Conservation (phyloP, 1,139 yeast species). For the Candida sp. region DNA sequence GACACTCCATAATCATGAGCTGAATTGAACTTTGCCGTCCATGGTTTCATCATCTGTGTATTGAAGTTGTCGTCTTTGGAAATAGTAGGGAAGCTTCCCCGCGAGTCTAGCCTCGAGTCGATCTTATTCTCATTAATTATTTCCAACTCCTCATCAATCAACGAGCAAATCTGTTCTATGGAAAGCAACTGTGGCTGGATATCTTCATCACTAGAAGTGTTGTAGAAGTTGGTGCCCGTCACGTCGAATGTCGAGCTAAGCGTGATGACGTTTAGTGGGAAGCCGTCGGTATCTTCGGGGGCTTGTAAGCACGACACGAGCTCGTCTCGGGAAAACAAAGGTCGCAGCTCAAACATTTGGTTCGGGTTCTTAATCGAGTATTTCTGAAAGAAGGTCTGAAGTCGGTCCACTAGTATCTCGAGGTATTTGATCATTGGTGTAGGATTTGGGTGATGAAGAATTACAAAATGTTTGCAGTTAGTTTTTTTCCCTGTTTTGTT, state of each 20-base stretch:
- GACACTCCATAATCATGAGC: neutral
- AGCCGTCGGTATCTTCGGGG: neutral
- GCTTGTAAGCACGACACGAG: conserved; percentile 8
- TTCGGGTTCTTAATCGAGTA: neutral
- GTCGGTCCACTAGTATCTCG: neutral
- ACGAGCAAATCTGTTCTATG: conserved; percentile 12
- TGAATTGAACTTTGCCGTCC: neutral
- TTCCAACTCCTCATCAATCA: conserved; percentile 14
- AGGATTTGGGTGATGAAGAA: neutral
- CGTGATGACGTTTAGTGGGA: neutral
- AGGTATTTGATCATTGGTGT: neutral
- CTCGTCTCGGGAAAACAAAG: conserved; percentile 7
- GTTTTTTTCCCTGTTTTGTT: conserved; percentile 1
- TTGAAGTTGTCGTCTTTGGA: conserved; percentile 3
- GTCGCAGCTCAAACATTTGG: neutral
- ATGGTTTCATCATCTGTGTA: neutral
- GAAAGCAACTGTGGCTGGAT: conserved; percentile 4
- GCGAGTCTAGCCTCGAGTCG: conserved; percentile 3
- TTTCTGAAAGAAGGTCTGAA: conserved; percentile 3
- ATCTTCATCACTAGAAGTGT: neutral
- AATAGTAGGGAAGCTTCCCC: conserved; percentile 11
- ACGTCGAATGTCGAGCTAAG: conserved; percentile 5
- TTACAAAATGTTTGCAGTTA: neutral
- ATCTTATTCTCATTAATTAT: conserved; percentile 4
- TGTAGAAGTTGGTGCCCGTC: neutral